Evolutionary conservation across 129 eudicot species (phyloP), one percentile per base, ranked within the genome.

Genomic region (Ambrosia artemisiifolia): DNA sequence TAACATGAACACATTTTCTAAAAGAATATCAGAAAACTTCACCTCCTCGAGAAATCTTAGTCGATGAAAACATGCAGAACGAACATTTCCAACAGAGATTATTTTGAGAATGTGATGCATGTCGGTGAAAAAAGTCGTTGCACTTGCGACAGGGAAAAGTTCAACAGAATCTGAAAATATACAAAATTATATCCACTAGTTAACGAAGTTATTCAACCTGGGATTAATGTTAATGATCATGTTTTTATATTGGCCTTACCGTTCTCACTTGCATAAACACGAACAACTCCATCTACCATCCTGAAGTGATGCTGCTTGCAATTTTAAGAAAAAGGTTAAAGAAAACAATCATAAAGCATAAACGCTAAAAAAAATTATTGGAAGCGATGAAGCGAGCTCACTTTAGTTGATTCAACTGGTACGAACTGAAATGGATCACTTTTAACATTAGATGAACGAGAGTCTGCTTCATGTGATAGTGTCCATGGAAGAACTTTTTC

Each of bases 341-440:
- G 30, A 73, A 19, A 62, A 62, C 2, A 6, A 40, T 24, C 19
- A 43, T 8, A 70, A n/a, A n/a, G 28, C n/a, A 72, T 40, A 56
- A 14, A 60, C 42, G 43, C 11, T 51, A 53, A 59, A 38, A 14
- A 44, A 7, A 47, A 16, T 35, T 38, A 59, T 16, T 46, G 10
- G 43, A 68, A 71, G 47, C 75, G 32, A 40, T 24, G 34, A 51
- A 63, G 55, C 38, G 24, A 78, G 70, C 95, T 90, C 73, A 94
- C 98, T 65, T 84, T 63, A 80, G 97, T 85, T 70, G 91, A 83
- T 69, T 94, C 95, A 51, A 88, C 96, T 63, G 92, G 98, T 65
- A 79, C 81, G 68, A 94, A 87, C 34, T 67, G 71, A 73, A 87
- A 84, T 5, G 98, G 97, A 36, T 87, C 95, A 14, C 32, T 67